A percentile compares a stretch with the other conserved stretches of the same genome.
Conservation (phyloP, 2,329 filamentous ascomycete genomes). For the Epichloe coenophiala region DNA sequence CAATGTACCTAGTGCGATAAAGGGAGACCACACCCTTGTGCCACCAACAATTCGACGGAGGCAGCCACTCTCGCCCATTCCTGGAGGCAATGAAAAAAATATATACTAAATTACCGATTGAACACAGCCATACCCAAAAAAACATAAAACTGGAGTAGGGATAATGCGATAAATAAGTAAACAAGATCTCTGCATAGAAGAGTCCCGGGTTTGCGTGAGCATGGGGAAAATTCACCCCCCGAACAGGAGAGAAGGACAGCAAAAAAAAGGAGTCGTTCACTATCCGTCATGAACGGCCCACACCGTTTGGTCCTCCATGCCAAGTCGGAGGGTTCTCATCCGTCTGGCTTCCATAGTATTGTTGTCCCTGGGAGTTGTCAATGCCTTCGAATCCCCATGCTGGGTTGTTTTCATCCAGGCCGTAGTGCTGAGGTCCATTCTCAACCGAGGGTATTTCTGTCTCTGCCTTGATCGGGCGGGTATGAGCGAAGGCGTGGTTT, state of each 20-base stretch:
- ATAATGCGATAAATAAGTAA: too few relatives aligned
- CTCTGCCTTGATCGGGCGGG: constrained; percentile 10
- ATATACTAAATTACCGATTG: background rate
- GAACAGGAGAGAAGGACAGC: background rate
- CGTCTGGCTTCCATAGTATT: constrained; percentile 6
- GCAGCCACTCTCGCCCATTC: too few relatives aligned
- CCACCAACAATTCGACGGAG: background rate
- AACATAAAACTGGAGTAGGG: too few relatives aligned
- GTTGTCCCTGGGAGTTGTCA: constrained; percentile 7
- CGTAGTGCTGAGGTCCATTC: constrained; percentile 8
- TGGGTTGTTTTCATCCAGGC: constrained; percentile 7
- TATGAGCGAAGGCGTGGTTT: constrained; percentile 9
- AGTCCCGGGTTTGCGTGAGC: background rate
- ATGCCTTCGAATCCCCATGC: constrained; percentile 9
- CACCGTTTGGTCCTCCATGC: constrained; percentile 4
- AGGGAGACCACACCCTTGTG: background rate
- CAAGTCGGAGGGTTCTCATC: constrained; percentile 2
- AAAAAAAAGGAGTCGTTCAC: too few relatives aligned
- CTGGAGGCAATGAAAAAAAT: background rate
- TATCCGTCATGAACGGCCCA: background rate
- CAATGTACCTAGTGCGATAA: background rate
- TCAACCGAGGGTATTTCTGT: constrained; percentile 6
- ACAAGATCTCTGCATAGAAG: too few relatives aligned
- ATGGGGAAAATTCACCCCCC: background rate
- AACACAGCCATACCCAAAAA: too few relatives aligned